Evolutionary conservation across 2,329 filamentous ascomycete species (phyloP).

Genomic region (Byssoonygena ceratinophila): DNA sequence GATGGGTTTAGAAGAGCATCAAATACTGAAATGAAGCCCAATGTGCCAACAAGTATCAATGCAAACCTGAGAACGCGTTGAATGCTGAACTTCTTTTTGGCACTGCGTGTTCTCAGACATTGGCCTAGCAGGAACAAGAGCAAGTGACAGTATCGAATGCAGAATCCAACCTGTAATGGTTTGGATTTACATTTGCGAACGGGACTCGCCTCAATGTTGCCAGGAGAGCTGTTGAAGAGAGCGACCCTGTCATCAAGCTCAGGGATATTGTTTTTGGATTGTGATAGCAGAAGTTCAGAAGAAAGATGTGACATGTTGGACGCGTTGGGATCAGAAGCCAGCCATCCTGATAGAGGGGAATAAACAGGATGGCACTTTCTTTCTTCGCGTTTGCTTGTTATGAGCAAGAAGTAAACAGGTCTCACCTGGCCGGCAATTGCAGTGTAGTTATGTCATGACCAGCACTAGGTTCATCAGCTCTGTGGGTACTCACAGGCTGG

Average conservation of each 20-base stretch:
- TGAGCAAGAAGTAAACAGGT: no score
- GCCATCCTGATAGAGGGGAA: no score
- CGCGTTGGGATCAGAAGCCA: no score
- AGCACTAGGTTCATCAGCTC: no score
- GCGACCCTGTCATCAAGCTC: neutral
- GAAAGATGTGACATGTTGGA: neutral
- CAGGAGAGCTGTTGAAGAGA: neutral
- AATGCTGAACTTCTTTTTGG: neutral
- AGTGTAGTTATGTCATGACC: no score
- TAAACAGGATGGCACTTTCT: no score
- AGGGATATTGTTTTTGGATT: neutral
- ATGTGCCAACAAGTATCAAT: neutral
- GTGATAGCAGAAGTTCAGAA: neutral
- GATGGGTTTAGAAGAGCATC: conserved; percentile 11
- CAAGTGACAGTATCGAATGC: neutral
- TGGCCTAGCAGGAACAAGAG: neutral
- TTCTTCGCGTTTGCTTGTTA: no score
- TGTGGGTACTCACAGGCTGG: no score
- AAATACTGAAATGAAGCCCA: conserved; percentile 8
- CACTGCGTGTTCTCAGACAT: neutral
- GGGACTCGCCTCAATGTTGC: neutral
- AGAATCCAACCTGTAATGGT: neutral
- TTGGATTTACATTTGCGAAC: neutral
- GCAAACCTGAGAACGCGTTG: neutral
- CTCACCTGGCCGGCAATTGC: no score